phyloP scores from a whole-genome alignment of 2,329 filamentous ascomycete species.

The Diaporthe amygdali region DNA sequence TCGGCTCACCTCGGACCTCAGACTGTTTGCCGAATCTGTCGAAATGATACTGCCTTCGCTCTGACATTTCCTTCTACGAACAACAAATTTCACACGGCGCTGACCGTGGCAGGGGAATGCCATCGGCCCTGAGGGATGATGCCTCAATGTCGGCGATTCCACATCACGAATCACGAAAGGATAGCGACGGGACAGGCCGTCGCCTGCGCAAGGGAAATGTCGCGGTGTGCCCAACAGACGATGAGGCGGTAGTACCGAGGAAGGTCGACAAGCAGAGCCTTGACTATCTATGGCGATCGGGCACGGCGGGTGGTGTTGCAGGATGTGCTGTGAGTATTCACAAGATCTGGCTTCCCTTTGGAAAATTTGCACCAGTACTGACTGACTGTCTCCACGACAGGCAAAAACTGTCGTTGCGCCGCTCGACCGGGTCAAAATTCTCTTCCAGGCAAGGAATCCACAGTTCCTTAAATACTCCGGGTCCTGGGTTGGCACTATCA shows the following conservation, averaged over 20 bases:
- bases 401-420: slow-evolving; percentile 96
- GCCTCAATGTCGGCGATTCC: slow-evolving; percentile 61
- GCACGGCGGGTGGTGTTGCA: slow-evolving; percentile 85
- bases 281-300: slow-evolving; percentile 84
- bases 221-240: slow-evolving; percentile 54
- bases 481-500: slow-evolving; percentile 83
- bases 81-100: not conserved
- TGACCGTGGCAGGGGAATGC: slow-evolving; percentile 48
- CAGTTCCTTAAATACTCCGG: slow-evolving; percentile 93
- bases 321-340: slow-evolving; percentile 79
- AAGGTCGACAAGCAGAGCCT: slow-evolving; percentile 73
- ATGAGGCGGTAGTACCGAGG: slow-evolving; percentile 53
- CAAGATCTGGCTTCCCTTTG: not conserved
- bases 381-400: slow-evolving; percentile 49
- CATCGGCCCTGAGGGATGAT: slow-evolving; percentile 61
- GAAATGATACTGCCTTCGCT: not conserved
- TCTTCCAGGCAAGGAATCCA: slow-evolving; percentile 95
- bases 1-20: not conserved
- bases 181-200: slow-evolving; percentile 32
- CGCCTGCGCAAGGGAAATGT: slow-evolving; percentile 37
- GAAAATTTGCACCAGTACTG: not conserved
- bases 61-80: not conserved
- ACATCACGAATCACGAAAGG: slow-evolving; percentile 44
- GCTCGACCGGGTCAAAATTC: slow-evolving; percentile 96
- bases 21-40: not conserved